Base-by-base conservation (phyloP, 2,329 filamentous ascomycete genomes). In the Neoscytalidium dimidiatum region DNA sequence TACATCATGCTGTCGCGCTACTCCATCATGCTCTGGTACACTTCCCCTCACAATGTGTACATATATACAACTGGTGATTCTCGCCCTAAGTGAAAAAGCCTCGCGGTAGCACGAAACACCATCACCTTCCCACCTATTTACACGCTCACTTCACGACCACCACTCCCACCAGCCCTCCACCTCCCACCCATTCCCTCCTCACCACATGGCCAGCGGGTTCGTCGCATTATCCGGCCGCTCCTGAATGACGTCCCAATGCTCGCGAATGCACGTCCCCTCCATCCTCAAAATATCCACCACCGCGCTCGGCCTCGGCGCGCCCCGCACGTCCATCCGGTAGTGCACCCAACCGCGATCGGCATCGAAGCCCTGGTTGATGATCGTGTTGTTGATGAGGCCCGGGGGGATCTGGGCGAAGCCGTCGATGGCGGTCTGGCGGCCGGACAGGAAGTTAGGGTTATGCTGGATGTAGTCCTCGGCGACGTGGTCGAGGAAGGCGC, bases 391-490 rank as follows among this genome's bases (percentile, higher is more conserved):
- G 38, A 17, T 41, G 8, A 17, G 11, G 5, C 38, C 38, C 9
- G 14, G 9, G 8, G 38, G 38, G 38, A 41, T 14, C 9, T 11
- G n/a, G 11, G 38, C 38, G 38, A 41, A 41, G 9, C 23, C 23
- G 38, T 61, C 38, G 29, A 60, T 38, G 29, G 35, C 57, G 9
- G 33, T 17, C 23, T 61, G 57, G 13, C 57, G 57, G 19, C 57
- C 57, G 7, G 57, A 61, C 9, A 26, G 41, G 38, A 48, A 44
- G 23, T n/a, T 19, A 9, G 57, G 57, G 57, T 61, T 61, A 26
- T 61, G 57, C 31, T 61, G 41, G 23, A 61, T 61, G 57, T 61
- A 61, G 23, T 61, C 26, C 35, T 44, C 35, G 19, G 56, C 13
- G 14, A 43, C 56, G 56, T 60, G 56, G 35, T 29, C 19, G 8